Evolutionary conservation across 2,329 filamentous ascomycete species (phyloP).

Genomic region (Hortaea sp.): DNA sequence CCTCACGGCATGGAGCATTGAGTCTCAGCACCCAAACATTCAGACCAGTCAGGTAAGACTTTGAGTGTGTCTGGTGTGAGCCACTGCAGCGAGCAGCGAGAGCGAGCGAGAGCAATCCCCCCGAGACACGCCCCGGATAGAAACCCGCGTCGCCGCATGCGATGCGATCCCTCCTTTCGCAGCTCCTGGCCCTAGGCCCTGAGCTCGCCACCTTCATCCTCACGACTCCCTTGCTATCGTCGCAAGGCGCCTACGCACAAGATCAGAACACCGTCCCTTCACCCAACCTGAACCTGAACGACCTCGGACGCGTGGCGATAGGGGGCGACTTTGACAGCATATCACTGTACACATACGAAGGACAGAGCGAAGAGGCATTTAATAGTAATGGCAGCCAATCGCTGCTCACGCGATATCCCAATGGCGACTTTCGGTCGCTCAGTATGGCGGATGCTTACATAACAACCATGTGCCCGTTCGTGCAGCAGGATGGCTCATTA

Average conservation of each 20-base stretch:
- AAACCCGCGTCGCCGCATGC: neutral
- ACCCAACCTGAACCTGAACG: constrained; percentile 65
- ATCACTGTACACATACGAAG: constrained; percentile 77
- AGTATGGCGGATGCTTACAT: constrained; percentile 77
- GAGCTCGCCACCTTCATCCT: constrained; percentile 25
- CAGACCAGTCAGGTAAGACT: neutral
- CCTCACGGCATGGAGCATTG: neutral
- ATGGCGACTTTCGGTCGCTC: constrained; percentile 68
- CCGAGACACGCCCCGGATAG: neutral
- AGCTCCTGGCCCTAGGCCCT: constrained; percentile 25
- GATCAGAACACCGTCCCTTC: constrained; percentile 45
- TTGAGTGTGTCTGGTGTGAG: neutral
- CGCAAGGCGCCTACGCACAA: constrained; percentile 11
- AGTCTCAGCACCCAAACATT: neutral
- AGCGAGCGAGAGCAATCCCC: neutral
- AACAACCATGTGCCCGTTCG: constrained; percentile 75
- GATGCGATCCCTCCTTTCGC: constrained; percentile 21
- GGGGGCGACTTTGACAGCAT: constrained; percentile 85
- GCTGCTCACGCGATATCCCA: constrained; percentile 71
- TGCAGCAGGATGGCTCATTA: constrained; percentile 53
- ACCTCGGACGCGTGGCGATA: constrained; percentile 73
- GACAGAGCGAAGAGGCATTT: constrained; percentile 60
- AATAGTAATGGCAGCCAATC: constrained; percentile 70
- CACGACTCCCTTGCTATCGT: constrained; percentile 15
- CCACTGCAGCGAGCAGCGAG: neutral